phyloP scores from a whole-genome alignment of 1,284 basidiomycete genomes.

The Garcileccinum viscosum region DNA sequence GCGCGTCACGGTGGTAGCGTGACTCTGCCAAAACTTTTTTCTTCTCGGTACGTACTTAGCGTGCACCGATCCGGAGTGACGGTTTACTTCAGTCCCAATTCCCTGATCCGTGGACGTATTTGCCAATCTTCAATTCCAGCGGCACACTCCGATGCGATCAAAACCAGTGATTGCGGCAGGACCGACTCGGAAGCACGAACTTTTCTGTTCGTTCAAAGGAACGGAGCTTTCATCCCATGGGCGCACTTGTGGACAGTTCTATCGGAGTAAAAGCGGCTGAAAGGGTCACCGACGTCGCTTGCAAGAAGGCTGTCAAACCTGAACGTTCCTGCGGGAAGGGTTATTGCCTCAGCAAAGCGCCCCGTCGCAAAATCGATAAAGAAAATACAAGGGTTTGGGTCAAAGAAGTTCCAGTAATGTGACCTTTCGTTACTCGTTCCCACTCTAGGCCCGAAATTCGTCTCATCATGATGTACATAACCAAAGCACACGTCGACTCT shows the following conservation, averaged over 20 bases:
- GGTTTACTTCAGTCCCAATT: constrained; percentile 4
- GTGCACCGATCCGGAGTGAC: constrained; percentile 17
- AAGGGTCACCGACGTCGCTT: constrained; percentile 5
- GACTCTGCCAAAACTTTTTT: constrained; percentile 5
- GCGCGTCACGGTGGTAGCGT: constrained; percentile 3
- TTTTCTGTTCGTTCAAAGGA: constrained; percentile 17
- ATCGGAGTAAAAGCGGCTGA: constrained; percentile 29
- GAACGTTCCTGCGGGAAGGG: constrained; percentile 14
- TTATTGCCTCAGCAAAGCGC: constrained; percentile 15
- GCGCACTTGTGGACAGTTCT: constrained; percentile 21
- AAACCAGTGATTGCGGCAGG: constrained; percentile 8
- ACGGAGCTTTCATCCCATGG: constrained; percentile 11
- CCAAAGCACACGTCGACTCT: constrained; percentile 5
- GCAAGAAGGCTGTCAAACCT: constrained; percentile 22
- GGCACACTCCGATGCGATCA: constrained; percentile 26
- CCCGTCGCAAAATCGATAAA: constrained; percentile 4
- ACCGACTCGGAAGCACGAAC: constrained; percentile 4
- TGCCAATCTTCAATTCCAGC: constrained; percentile 17
- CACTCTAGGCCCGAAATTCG: constrained; percentile 26
- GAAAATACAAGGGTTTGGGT: constrained; percentile 9
- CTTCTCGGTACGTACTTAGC: too few species aligned
- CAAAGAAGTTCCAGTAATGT: constrained; percentile 6
- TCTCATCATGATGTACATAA: constrained; percentile 17
- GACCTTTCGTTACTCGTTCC: constrained; percentile 8
- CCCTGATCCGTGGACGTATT: constrained; percentile 34